These are phyloP conservation scores for Sporothrix pseudoabietina DNA, from an alignment of 2,329 filamentous ascomycete species.

Conservation along the genomic window DNA sequence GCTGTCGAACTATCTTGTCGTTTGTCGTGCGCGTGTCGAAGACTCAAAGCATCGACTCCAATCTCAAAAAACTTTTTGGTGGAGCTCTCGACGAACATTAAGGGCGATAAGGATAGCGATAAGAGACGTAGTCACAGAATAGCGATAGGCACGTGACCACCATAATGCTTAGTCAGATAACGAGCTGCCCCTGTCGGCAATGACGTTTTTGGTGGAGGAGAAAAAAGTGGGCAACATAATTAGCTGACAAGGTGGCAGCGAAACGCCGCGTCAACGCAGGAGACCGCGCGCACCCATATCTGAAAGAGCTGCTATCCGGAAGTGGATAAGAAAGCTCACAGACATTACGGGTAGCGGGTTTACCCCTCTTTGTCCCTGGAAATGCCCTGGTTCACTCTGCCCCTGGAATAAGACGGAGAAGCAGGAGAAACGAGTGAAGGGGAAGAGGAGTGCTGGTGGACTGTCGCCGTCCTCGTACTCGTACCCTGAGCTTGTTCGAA, in stretches of 20 bases:
- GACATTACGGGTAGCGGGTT: not conserved
- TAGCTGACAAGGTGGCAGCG: not conserved
- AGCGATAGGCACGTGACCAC: not conserved
- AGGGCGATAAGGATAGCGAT: not conserved
- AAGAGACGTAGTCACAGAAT: not conserved
- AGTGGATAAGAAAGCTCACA: not conserved
- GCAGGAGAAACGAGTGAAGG: too few relatives aligned
- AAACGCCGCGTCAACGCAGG: conserved; percentile 7
- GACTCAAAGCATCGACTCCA: not conserved
- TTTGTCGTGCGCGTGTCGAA: not conserved
- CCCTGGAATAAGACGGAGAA: not conserved
- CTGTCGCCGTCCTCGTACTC: not conserved
- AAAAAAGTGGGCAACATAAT: not conserved
- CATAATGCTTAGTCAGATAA: conserved; percentile 6
- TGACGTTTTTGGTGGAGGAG: conserved; percentile 10
- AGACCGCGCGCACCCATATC: not conserved
- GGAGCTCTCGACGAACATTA: not conserved
- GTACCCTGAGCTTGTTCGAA: not conserved
- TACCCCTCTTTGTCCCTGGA: conserved; percentile 21
- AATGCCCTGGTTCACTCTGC: not conserved
- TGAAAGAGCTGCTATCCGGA: not conserved
- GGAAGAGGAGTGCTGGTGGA: not conserved
- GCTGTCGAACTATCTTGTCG: not conserved
- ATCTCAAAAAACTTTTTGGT: conserved; percentile 26
- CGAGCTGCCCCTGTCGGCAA: not conserved